Evolutionary conservation across 768 basidiomycete genomes (phyloP).

Genomic region (Pisolithus microcarpus): DNA sequence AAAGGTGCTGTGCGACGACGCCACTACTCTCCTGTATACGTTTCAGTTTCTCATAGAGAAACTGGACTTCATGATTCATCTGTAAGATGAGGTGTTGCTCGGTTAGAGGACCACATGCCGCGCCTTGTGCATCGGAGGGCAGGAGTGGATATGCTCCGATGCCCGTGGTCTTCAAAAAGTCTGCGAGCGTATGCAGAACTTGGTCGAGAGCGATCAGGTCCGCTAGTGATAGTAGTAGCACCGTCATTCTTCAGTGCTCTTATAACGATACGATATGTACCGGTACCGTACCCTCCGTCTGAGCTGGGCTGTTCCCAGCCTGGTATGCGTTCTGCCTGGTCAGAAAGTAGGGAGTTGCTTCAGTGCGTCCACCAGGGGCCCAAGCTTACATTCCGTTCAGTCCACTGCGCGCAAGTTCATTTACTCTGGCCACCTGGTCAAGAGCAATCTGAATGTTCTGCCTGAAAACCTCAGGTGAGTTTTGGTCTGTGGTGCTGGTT

Average conservation of each 20-base stretch:
- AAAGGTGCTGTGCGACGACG: conserved; percentile 41
- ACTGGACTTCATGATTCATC: conserved; percentile 36
- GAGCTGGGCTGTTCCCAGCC: conserved; percentile 42
- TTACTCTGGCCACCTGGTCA: conserved; percentile 43
- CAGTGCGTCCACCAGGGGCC: not conserved
- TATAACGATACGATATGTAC: no score
- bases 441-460: conserved; percentile 45
- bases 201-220: conserved; percentile 48
- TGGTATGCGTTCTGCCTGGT: conserved; percentile 62
- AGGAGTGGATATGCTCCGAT: conserved; percentile 58
- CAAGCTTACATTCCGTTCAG: conserved; percentile 47
- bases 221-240: conserved; percentile 23
- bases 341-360: no score
- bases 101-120: conserved; percentile 1
- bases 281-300: conserved; percentile 43
- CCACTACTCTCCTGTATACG: conserved; percentile 50
- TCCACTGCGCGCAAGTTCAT: conserved; percentile 41
- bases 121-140: conserved; percentile 13
- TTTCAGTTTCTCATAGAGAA: conserved; percentile 44
- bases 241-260: not conserved
- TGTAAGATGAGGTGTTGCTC: conserved; percentile 43
- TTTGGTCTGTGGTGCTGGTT: conserved; percentile 35
- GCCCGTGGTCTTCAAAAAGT: conserved; percentile 51
- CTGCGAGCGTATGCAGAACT: conserved; percentile 37
- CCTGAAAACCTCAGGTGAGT: conserved; percentile 56